Evolutionary conservation across 1,284 basidiomycete genomes (phyloP), one percentile per base, ranked within the genome.

Genomic region (Pseudozyma sp.): DNA sequence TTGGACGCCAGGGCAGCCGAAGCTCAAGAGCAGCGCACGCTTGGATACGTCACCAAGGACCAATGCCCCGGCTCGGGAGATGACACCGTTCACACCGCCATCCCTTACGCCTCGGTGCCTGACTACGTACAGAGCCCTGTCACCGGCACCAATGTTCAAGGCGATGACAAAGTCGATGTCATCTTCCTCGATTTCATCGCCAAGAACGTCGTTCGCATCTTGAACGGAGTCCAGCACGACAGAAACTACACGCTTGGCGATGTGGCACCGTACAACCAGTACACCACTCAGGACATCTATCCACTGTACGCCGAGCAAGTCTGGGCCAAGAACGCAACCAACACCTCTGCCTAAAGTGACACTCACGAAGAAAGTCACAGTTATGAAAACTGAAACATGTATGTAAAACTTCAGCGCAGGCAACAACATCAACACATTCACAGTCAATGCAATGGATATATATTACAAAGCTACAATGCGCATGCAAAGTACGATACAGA

Each of bases 11-110:
- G 68, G 18, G 55, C 59, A 14, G 50, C 59, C n/a, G 52, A 59
- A 50, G 42, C 72, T 21, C 47, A 60, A 13, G 57, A 52, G 5
- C 40, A 59, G 25, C 49, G 53, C 10, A 60, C 77, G n/a, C 73
- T 83, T 4, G 82, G 82, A 47, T 83, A 83, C 54, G 81, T 82
- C n/a, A 83, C 82, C 47, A 70, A 64, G 18, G 81, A 82, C 57
- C 47, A 47, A 14, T 79, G 71, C 59, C 66, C 68, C 12, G 77
- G 73, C 2, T 48, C 52, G 6, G 80, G 81, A 36, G 81, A 83
- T 56, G 81, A 83, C 42, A 83, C 80, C 7, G 64, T 63, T 52
- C 82, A 66, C 75, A 78, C 54, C 43, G 64, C 59, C 3, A 54
- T 77, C 18, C 71, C 74, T 5, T 79, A 57, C 59, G 62, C 67